These are phyloP conservation scores for Wickerhamomyces sp. DNA, from an alignment of 1,139 yeast genomes.

Conservation along the genomic window DNA sequence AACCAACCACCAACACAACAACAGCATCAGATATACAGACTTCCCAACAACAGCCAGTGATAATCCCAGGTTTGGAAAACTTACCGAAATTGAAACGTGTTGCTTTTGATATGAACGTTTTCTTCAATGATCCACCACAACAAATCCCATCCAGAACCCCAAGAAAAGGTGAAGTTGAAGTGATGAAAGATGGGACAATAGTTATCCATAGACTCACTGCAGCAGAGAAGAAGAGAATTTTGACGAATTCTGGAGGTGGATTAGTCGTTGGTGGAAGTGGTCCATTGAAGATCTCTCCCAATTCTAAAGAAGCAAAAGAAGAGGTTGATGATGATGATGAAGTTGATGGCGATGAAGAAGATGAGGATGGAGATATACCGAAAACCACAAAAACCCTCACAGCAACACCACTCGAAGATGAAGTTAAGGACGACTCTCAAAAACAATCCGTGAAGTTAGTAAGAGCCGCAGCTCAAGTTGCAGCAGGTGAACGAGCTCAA, in stretches of 20 bases:
- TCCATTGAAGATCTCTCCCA: constrained; percentile 38
- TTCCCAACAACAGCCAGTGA: constrained; percentile 9
- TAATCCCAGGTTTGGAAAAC: constrained; percentile 35
- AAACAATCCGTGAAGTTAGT: constrained; percentile 23
- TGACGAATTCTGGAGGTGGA: constrained; percentile 58
- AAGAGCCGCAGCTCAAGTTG: constrained; percentile 33
- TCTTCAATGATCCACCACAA: constrained; percentile 69
- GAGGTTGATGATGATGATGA: constrained; percentile 7
- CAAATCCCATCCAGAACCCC: constrained; percentile 63
- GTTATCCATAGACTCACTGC: constrained; percentile 58
- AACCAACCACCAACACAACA: background rate
- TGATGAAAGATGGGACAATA: constrained; percentile 53
- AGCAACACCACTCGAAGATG: background rate
- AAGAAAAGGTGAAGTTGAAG: constrained; percentile 67
- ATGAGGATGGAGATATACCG: no score
- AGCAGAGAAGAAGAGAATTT: constrained; percentile 51
- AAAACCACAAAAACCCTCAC: constrained; percentile 7
- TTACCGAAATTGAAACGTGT: constrained; percentile 55
- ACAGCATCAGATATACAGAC: constrained; percentile 1
- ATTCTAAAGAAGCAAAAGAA: constrained; percentile 12
- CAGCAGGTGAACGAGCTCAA: constrained; percentile 31
- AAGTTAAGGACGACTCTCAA: constrained; percentile 17
- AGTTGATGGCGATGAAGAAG: no score
- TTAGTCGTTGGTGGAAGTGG: constrained; percentile 79
- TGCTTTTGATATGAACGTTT: constrained; percentile 67